Percentiles rank a stretch among this genome's conserved stretches.
phyloP scores from a whole-genome alignment of 1,284 basidiomycete genomes.

The Ustilago xerochloae region DNA sequence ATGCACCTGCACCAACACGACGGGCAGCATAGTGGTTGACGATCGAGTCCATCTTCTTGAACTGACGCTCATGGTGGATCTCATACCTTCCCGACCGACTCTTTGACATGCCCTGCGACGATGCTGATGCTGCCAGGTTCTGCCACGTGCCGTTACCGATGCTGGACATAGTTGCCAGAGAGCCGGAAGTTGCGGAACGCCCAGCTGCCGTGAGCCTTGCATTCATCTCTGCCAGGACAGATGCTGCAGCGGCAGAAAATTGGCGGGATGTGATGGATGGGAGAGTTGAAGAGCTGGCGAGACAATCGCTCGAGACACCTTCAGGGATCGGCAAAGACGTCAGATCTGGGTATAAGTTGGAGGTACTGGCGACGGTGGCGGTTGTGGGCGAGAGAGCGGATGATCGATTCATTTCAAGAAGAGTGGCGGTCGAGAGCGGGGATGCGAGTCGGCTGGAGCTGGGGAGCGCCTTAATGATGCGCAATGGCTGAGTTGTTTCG shows the following conservation, averaged over 20 bases:
- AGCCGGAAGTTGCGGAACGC: conserved; percentile 25
- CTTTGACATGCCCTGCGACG: conserved; percentile 34
- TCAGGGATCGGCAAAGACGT: conserved; percentile 16
- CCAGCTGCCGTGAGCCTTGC: conserved; percentile 48
- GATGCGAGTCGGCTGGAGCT: conserved; percentile 33
- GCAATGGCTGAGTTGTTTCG: conserved; percentile 33
- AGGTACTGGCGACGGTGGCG: not conserved
- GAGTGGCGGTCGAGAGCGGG: conserved; percentile 30
- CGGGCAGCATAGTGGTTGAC: conserved; percentile 54
- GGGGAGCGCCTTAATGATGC: conserved; percentile 51
- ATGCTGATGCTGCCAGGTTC: conserved; percentile 20
- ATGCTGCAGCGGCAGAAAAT: conserved; percentile 45
- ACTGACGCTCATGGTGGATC: conserved; percentile 47
- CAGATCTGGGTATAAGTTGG: conserved; percentile 40
- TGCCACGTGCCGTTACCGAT: conserved; percentile 28
- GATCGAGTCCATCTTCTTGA: conserved; percentile 57
- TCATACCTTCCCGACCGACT: conserved; percentile 44
- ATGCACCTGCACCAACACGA: conserved; percentile 22
- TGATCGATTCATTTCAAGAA: conserved; percentile 28
- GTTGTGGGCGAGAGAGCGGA: no score
- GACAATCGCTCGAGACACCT: conserved; percentile 23
- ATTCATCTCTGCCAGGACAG: conserved; percentile 56
- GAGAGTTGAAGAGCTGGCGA: conserved; percentile 36
- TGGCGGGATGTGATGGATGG: conserved; percentile 44
- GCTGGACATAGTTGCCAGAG: conserved; percentile 34